phyloP scores from a whole-genome alignment of 805 yeast genomes.

The Clavispora asparagi region DNA sequence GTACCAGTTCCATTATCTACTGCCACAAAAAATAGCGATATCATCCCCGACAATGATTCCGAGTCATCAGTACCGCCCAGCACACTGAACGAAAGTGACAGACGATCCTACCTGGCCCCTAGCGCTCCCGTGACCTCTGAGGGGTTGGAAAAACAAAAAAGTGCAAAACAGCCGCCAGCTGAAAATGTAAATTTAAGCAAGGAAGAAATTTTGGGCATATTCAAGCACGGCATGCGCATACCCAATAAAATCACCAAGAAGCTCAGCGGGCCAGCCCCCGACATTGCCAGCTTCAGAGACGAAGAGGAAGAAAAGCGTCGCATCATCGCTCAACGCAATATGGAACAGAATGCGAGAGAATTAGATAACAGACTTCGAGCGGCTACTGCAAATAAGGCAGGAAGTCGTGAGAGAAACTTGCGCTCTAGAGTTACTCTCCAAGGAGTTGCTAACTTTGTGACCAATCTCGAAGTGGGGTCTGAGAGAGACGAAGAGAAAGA shows the following conservation, averaged over 20 bases:
- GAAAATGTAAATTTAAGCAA: constrained; percentile 2
- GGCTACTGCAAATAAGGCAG: constrained; percentile 4
- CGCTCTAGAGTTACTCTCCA: constrained; percentile 10
- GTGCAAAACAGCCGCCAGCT: neutral
- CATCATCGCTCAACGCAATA: constrained; percentile 2
- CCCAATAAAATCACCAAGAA: constrained; percentile 9
- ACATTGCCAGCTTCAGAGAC: constrained; percentile 1
- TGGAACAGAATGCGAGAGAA: constrained; percentile 7
- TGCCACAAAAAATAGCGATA: no score
- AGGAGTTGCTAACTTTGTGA: constrained; percentile 7
- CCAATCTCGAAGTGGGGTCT: constrained; percentile 4
- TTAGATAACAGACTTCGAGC: constrained; percentile 9
- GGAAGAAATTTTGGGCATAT: constrained; percentile 8
- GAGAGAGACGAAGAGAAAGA: constrained; percentile 5
- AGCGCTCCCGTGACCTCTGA: neutral
- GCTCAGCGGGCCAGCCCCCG: constrained; percentile 3
- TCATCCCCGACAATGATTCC: no score
- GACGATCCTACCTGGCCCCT: no score
- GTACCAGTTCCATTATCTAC: no score
- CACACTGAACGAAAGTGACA: no score
- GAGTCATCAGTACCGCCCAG: no score
- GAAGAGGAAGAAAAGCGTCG: constrained; percentile 4
- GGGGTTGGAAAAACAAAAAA: no score
- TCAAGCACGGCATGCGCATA: constrained; percentile 9
- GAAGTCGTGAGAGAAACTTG: constrained; percentile 5